Base-by-base conservation (phyloP, 2,329 filamentous ascomycete genomes). In the Exophiala aquamarina region DNA sequence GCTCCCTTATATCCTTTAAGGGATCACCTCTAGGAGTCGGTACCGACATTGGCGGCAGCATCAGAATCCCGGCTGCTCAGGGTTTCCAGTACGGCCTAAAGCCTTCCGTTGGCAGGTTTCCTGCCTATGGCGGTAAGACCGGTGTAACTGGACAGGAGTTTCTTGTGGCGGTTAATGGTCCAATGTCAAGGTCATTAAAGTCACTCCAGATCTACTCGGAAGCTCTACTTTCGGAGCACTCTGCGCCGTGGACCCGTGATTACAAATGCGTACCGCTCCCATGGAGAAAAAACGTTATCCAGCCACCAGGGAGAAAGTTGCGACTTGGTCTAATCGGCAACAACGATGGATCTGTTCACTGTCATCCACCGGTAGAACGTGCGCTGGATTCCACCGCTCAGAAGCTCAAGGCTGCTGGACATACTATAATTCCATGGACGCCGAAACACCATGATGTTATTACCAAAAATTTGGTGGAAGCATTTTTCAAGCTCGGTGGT, bases 41-140 rank as follows among this genome's bases (percentile, higher is more conserved):
- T 10, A 67, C 64, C 1, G 71, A 74, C 48, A 74, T 73, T 33
- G 58, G 62, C 14, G 68, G 68, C 7, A 66, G 62, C 41, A 64
- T 70, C 32, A 59, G 68, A 14, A 67, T 70, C 36, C 68, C 69
- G 1, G 56, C 61, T 46, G 62, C 65, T 2, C 70, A 65, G 47
- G 67, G 64, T 56, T 54, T 59, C 20, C 49, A 69, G 2, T 70
- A 67, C 52, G 67, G 67, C 2, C 51, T 70, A 20, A 71, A 70
- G 42, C 67, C 68, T 3, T 65, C 64, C 3, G 64, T 66, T 49
- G 68, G 68, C 33, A 58, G 66, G 9, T 66, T 70, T 50, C 68
- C 67, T 31, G 60, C 63, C 29, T 67, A 63, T 40, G 66, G 66
- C 29, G 60, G 56, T 3, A 62, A 65, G 42, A 63, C 66, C 2